Conservation (phyloP, 2,329 filamentous ascomycete species). For the Sporothrix phasma region DNA sequence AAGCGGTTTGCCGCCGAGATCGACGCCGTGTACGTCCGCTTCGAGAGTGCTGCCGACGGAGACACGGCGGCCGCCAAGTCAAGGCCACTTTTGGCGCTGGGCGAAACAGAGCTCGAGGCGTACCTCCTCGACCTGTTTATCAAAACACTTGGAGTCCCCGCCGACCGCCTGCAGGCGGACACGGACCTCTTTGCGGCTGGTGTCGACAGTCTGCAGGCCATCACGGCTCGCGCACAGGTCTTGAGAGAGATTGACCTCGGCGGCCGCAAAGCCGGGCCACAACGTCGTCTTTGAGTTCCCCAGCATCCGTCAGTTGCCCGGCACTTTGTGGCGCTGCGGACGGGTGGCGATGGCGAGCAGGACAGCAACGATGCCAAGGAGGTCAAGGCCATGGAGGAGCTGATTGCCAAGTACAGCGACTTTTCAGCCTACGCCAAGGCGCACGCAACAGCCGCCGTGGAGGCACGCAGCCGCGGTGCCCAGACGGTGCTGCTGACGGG, state of each 20-base stretch:
- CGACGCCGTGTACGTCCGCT: constrained; percentile 29
- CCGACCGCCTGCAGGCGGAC: constrained; percentile 22
- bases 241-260: constrained; percentile 40
- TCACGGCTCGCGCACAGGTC: constrained; percentile 43
- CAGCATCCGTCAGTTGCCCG: constrained; percentile 35
- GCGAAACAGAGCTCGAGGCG: constrained; percentile 24
- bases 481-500: constrained; percentile 28
- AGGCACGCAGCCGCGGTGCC: not conserved
- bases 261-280: constrained; percentile 36
- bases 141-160: not conserved
- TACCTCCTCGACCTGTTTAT: constrained; percentile 28
- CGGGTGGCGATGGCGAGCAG: constrained; percentile 25
- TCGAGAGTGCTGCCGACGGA: constrained; percentile 18
- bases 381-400: constrained; percentile 26
- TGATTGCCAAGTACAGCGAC: constrained; percentile 16
- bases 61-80: not conserved
- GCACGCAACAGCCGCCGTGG: not conserved
- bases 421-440: not conserved
- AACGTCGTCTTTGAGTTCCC: constrained; percentile 52
- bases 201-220: constrained; percentile 49
- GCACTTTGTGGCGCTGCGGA: constrained; percentile 34
- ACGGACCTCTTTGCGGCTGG: constrained; percentile 50
- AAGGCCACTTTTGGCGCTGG: constrained; percentile 10
- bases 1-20: constrained; percentile 34
- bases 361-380: constrained; percentile 27